Conservation (phyloP, 768 basidiomycete species). For the Podaxis sp. region DNA sequence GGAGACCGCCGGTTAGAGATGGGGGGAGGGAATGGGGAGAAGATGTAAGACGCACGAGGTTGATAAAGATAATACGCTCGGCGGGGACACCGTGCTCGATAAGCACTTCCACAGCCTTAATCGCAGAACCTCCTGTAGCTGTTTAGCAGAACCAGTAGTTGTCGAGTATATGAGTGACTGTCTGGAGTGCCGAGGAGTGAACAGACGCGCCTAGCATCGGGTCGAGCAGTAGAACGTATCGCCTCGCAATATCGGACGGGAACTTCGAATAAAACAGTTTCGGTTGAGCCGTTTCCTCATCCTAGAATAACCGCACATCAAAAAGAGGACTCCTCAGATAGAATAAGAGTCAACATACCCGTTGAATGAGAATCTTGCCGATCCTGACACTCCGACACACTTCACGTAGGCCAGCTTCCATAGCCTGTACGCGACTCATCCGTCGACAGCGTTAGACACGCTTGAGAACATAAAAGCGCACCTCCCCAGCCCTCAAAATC, state of each 20-base stretch:
- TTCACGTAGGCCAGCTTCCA: constrained; percentile 96
- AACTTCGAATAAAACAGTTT: constrained; percentile 95
- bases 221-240: constrained; percentile 93
- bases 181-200: neutral
- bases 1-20: neutral
- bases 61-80: constrained; percentile 93
- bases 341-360: constrained; percentile 47
- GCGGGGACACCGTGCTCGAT: constrained; percentile 91
- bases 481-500: constrained; percentile 92
- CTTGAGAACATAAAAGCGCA: constrained; percentile 27
- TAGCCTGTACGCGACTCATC: constrained; percentile 55
- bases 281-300: constrained; percentile 91
- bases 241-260: constrained; percentile 86
- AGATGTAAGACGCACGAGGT: constrained; percentile 57
- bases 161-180: neutral
- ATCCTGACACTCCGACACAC: constrained; percentile 94
- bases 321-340: neutral
- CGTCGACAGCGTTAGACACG: too few relatives aligned
- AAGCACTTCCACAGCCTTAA: constrained; percentile 95
- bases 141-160: neutral
- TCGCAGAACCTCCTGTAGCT: constrained; percentile 97
- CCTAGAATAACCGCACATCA: constrained; percentile 42
- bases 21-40: neutral
- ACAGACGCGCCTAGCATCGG: constrained; percentile 86
- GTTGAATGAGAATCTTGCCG: constrained; percentile 96